These are phyloP conservation scores for Pholiota molesta DNA, from an alignment of 768 basidiomycete genomes.

Conservation along the genomic window DNA sequence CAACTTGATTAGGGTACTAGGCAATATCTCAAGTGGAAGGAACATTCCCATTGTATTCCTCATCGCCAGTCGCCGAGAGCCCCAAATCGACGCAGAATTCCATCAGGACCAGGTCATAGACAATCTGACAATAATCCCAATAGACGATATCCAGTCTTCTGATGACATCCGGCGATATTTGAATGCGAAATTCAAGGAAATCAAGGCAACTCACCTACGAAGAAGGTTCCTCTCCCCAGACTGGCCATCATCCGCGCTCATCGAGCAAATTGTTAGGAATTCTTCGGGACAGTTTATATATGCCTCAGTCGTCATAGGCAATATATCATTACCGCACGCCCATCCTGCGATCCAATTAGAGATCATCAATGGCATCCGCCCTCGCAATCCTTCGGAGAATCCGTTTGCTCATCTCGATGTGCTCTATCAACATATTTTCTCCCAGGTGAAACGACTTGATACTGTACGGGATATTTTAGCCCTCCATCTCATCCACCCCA, in stretches of 20 bases:
- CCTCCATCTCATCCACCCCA: not conserved
- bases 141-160: slow-evolving; percentile 4
- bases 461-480: not conserved
- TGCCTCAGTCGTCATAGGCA: slow-evolving; percentile 13
- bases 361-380: not conserved
- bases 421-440: slow-evolving; percentile 3
- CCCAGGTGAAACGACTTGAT: not conserved
- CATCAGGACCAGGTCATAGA: not conserved
- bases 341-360: not conserved
- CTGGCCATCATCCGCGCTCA: slow-evolving; percentile 1
- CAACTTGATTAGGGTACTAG: not conserved
- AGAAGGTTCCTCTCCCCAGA: not conserved
- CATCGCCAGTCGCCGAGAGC: slow-evolving; percentile 14
- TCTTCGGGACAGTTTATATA: slow-evolving; percentile 19
- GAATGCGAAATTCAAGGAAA: not conserved
- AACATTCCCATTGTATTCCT: slow-evolving; percentile 13
- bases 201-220: slow-evolving; percentile 10
- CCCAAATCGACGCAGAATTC: slow-evolving; percentile 5
- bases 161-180: slow-evolving; percentile 12
- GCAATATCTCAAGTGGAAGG: not conserved
- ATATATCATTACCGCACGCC: not conserved
- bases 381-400: too few species aligned
- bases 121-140: not conserved
- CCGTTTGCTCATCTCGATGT: too few species aligned
- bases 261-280: slow-evolving; percentile 8